These are phyloP conservation scores for Fusarium luffae DNA, from an alignment of 2,329 filamentous ascomycete species.

Conservation along the genomic window DNA sequence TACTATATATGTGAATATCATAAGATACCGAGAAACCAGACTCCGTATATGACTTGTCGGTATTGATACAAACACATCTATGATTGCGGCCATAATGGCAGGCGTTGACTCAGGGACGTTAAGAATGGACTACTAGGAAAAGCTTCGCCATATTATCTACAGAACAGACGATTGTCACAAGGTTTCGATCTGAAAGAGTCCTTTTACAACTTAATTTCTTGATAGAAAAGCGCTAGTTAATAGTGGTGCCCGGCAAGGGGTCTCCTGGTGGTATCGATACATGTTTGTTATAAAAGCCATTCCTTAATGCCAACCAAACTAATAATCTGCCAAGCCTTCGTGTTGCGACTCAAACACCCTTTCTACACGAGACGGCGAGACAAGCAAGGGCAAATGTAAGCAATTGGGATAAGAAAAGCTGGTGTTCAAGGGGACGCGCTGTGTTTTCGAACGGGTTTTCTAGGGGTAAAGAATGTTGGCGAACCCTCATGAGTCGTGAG, in stretches of 20 bases:
- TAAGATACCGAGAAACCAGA: not conserved
- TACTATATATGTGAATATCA: not conserved
- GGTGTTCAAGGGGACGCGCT: not conserved
- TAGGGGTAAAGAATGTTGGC: constrained; percentile 16
- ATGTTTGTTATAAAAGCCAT: not conserved
- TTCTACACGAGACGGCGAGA: constrained; percentile 22
- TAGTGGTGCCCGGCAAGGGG: constrained; percentile 22
- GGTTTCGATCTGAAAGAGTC: not conserved
- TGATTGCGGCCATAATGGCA: not conserved
- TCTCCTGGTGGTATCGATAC: constrained; percentile 20
- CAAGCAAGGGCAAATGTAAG: constrained; percentile 18
- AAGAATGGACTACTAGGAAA: not conserved
- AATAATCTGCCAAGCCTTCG: constrained; percentile 4
- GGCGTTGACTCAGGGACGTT: no score
- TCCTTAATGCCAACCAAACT: not conserved
- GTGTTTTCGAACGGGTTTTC: constrained; percentile 20
- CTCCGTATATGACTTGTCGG: not conserved
- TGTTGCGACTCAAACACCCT: constrained; percentile 18
- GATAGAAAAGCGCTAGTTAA: not conserved
- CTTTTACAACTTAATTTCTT: not conserved
- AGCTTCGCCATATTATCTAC: not conserved
- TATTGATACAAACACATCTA: not conserved
- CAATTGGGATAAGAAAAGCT: not conserved
- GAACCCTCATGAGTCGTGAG: constrained; percentile 21
- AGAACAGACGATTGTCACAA: not conserved